Evolutionary conservation across 352 stramenopile genomes (phyloP).

Genomic region (Sclerospora graminicola): DNA sequence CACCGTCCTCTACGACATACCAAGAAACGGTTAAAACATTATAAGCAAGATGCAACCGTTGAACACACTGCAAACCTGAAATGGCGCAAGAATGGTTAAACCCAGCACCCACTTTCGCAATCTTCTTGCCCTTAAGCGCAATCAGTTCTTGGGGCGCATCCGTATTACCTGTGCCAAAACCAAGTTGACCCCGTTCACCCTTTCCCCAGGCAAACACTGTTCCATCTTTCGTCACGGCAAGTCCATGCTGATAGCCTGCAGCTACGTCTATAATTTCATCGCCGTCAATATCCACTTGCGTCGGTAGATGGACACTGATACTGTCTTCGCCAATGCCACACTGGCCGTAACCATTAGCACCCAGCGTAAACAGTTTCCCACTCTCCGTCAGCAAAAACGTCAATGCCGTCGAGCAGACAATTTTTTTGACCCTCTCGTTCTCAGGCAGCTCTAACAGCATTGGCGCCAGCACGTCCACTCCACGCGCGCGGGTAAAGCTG

Average conservation of each 20-base stretch:
- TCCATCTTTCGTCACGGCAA: slow-evolving; percentile 54
- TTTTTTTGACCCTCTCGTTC: slow-evolving; percentile 51
- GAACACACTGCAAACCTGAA: slow-evolving; percentile 21
- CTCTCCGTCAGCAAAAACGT: slow-evolving; percentile 67
- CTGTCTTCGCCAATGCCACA: slow-evolving; percentile 56
- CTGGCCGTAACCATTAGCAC: slow-evolving; percentile 73
- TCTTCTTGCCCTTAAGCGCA: slow-evolving; percentile 56
- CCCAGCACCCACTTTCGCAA: slow-evolving; percentile 57
- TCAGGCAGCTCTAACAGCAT: slow-evolving; percentile 47
- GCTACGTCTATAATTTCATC: slow-evolving; percentile 63
- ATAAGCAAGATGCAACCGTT: neutral
- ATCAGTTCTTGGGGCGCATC: slow-evolving; percentile 65
- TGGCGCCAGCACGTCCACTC: slow-evolving; percentile 57
- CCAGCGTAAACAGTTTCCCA: slow-evolving; percentile 69
- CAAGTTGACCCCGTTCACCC: slow-evolving; percentile 69
- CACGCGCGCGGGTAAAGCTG: slow-evolving; percentile 45
- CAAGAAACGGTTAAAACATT: neutral
- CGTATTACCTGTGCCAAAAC: slow-evolving; percentile 70
- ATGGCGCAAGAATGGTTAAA: slow-evolving; percentile 77
- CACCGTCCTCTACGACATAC: slow-evolving; percentile 39
- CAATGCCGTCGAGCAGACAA: slow-evolving; percentile 76
- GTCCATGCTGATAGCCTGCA: slow-evolving; percentile 67
- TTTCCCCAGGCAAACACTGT: slow-evolving; percentile 79
- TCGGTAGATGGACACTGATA: slow-evolving; percentile 44
- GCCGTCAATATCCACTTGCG: slow-evolving; percentile 49